phyloP scores from a whole-genome alignment of 352 stramenopile species.

The Chrysophaeum taylorii region DNA sequence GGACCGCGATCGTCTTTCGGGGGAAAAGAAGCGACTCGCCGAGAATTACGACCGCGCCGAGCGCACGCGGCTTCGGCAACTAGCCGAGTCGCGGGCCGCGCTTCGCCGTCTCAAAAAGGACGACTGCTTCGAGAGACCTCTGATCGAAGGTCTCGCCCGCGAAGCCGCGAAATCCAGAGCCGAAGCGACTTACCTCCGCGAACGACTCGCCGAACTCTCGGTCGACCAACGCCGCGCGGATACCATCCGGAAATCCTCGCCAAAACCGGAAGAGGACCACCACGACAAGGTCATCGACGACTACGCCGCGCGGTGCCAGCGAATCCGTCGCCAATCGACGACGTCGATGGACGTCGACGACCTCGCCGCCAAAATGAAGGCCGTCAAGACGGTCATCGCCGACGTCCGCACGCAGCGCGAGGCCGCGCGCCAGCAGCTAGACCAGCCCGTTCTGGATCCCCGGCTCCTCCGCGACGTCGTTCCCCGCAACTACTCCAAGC shows the following conservation, averaged over 20 bases:
- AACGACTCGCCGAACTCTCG: no score
- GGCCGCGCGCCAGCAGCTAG: neutral
- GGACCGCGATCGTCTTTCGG: neutral
- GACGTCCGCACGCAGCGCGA: neutral
- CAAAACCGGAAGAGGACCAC: no score
- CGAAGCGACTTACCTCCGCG: no score
- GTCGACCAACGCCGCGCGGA: no score
- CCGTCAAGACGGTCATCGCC: neutral
- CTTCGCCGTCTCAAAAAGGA: no score
- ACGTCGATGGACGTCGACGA: neutral
- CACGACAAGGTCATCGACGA: neutral
- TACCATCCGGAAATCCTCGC: no score
- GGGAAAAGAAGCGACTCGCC: neutral
- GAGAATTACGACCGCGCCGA: neutral
- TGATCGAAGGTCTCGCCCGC: no score
- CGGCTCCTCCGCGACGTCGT: neutral
- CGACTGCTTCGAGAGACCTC: no score
- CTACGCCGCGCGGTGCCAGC: neutral
- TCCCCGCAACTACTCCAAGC: neutral
- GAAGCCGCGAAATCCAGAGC: no score
- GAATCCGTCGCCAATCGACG: neutral
- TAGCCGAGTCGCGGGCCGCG: neutral
- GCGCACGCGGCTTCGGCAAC: neutral
- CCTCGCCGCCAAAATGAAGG: neutral
- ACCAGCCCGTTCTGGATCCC: no score